Evolutionary conservation across 345 rosid genomes (phyloP).

Genomic region (Dipteronia sinensis): DNA sequence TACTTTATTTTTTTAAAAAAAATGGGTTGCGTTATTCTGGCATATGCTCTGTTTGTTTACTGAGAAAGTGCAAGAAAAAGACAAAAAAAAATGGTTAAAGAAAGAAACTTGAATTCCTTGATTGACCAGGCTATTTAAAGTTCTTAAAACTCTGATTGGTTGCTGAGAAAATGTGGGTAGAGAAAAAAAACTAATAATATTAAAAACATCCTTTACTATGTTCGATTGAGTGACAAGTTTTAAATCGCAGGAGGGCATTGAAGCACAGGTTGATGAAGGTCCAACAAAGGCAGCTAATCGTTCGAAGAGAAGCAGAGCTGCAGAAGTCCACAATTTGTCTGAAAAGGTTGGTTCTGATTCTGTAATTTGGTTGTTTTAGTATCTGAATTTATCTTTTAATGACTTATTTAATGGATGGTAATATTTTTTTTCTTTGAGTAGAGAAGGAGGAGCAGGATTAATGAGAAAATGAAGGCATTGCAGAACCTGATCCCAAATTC

Average conservation of each 20-base stretch:
- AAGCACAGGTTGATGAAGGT: conserved; percentile 56
- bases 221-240: neutral
- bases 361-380: neutral
- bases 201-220: neutral
- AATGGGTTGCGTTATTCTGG: neutral
- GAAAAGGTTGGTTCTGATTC: conserved; percentile 64
- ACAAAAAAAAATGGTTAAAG: neutral
- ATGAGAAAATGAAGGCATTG: conserved; percentile 97
- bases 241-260: conserved; percentile 59
- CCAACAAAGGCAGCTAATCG: conserved; percentile 53
- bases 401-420: neutral
- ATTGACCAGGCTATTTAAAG: neutral
- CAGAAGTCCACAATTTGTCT: conserved; percentile 95
- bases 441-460: conserved; percentile 96
- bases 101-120: neutral
- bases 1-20: conserved; percentile 24
- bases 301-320: conserved; percentile 88
- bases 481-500: conserved; percentile 94
- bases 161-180: conserved; percentile 9
- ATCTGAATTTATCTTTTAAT: neutral
- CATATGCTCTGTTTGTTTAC: conserved; percentile 16
- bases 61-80: conserved; percentile 7
- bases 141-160: neutral
- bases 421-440: conserved; percentile 26
- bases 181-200: no score